Base-by-base conservation (phyloP, 768 basidiomycete genomes). In the Plicaturopsis crispa region DNA sequence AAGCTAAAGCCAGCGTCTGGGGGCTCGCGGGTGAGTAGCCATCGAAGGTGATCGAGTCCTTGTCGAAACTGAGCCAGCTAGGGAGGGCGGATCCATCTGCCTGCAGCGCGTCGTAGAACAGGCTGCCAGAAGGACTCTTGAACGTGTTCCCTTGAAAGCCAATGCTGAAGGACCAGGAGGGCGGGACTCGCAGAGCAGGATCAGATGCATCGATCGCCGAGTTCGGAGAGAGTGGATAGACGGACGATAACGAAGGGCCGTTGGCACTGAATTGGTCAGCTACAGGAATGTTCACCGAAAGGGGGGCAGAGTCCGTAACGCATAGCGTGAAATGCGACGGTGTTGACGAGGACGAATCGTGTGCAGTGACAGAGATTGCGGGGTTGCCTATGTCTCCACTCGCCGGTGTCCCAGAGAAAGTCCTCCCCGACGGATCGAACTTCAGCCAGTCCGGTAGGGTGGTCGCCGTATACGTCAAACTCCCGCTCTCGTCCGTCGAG, bases 111-210 rank as follows among this genome's bases (percentile, higher is more conserved):
- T 69, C 66, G 51, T 92, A 91, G 52, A 54, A 82, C 26, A 86
- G 48, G 19, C 60, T 61, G 23, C 70, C 60, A n/a, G n/a, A n/a
- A 33, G 57, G 41, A 21, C 71, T 62, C 2, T 53, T 42, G 56
- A 79, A 82, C 2, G 85, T 91, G 24, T 72, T 63, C 42, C 73
- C 65, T 36, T 78, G 61, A 48, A 96, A 76, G 11, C 92, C 93
- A 41, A 97, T 72, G 50, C 87, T 89, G 62, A 94, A 97, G 1
- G 86, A 87, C 90, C 91, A 94, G 32, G 64, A 58, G 5, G 75
- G 75, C 1, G 89, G 90, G 7, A 94, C 74, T 36, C 90, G 69
- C 39, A 96, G 54, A 35, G 70, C 64, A 39, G 80, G 80, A 35
- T 60, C 64, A 33, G 57, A 49, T 12, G 65, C 67, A 20, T 54